Evolutionary conservation across 768 basidiomycete species (phyloP), one percentile per base, ranked within the genome.

Genomic region (Tephrocybe sp.): DNA sequence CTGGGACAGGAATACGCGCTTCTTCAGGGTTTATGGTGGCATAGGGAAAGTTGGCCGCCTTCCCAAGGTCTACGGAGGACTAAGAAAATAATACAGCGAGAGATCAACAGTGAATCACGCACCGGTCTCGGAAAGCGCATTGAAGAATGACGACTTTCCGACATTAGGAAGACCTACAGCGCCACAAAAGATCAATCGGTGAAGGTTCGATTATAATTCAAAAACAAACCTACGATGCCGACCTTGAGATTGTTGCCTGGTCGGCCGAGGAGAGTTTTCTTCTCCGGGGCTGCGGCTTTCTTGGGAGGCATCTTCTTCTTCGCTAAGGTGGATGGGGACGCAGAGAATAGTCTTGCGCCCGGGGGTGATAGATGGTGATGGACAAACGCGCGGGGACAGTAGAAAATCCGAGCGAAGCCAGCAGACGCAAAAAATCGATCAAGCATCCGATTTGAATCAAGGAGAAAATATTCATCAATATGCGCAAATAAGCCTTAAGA

Each of bases 61-160:
- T 93, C 56, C 90, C 93, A 7, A 96, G 81, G 71, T 93, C 91
- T 88, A 45, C n/a, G 15, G 15, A 7, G 6, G 9, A 10, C 4
- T n/a, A 36, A 8, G 14, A 51, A 14, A 34, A 39, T 39, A 43
- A 18, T 40, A 26, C 34, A 24, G 28, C 37, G 32, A 56, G 14
- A 28, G 47, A 46, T 24, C 43, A 43, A 47, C 56, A 40, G 23
- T 44, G 12, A n/a, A 51, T 43, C 30, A 66, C 80, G 36, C 26
- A 91, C 92, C 91, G 55, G 92, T 93, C 62, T 94, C 83, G 26
- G 96, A 95, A 46, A 98, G 82, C 33, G 79, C 88, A 70, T 99
- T 99, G 84, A 99, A 99, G 73, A 98, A 96, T n/a, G 94, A 97
- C 0, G 92, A 94, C 72, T 99, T 98, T 57, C 97, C 97, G 60